phyloP scores from a whole-genome alignment of 306 rosid species.

The Fragaria nilgerrensis region DNA sequence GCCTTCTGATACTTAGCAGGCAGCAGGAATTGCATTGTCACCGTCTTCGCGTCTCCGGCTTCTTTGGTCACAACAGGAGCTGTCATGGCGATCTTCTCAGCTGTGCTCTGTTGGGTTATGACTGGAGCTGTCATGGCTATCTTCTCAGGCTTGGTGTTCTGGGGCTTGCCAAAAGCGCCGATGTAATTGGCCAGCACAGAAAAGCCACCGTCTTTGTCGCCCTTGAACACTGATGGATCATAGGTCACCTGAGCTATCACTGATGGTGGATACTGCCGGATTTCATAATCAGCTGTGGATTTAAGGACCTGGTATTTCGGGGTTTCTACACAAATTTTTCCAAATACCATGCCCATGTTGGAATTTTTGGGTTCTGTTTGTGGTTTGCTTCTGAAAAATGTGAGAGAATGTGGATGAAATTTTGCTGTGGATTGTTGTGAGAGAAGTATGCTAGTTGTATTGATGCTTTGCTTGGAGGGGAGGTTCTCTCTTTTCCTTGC shows the following conservation, averaged over 20 bases:
- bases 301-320: conserved; percentile 50
- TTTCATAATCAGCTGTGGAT: conserved; percentile 59
- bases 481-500: neutral
- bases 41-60: conserved; percentile 35
- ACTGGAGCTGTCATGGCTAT: conserved; percentile 90
- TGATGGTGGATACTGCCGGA: conserved; percentile 57
- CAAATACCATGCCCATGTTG: conserved; percentile 79
- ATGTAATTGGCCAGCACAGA: conserved; percentile 68
- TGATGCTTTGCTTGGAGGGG: conserved; percentile 2
- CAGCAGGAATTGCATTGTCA: conserved; percentile 72
- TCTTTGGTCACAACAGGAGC: conserved; percentile 67
- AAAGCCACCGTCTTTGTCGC: conserved; percentile 83
- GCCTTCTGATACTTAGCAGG: conserved; percentile 56
- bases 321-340: conserved; percentile 64
- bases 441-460: neutral
- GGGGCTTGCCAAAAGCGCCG: conserved; percentile 71
- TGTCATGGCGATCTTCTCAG: conserved; percentile 70
- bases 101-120: conserved; percentile 40
- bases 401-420: neutral
- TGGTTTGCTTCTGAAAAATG: neutral
- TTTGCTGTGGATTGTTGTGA: neutral
- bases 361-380: neutral
- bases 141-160: conserved; percentile 68
- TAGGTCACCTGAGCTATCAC: conserved; percentile 76
- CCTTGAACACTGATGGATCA: conserved; percentile 69